Evolutionary conservation across 2,329 filamentous ascomycete species (phyloP).

Genomic region (Pseudodiploospora longispora): DNA sequence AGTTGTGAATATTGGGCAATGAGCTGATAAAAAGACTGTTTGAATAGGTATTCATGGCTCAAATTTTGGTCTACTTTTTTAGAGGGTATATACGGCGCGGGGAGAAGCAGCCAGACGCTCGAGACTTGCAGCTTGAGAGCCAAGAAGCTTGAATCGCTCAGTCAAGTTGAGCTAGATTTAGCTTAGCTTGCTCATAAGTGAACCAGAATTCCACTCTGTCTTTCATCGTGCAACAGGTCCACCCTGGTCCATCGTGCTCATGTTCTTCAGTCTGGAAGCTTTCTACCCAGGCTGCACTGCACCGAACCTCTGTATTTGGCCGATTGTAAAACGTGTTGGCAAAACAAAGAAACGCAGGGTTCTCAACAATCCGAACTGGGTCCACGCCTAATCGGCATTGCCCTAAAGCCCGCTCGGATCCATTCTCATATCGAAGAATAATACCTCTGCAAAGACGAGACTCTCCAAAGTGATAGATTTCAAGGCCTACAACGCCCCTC

Average conservation of each 20-base stretch:
- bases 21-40: neutral
- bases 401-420: neutral
- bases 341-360: neutral
- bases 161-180: too few species aligned
- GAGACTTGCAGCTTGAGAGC: neutral
- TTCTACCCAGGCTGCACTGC: neutral
- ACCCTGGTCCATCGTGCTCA: neutral
- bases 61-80: conserved; percentile 38
- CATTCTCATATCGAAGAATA: neutral
- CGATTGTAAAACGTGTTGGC: neutral
- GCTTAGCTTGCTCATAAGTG: too few species aligned
- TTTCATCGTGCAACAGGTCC: conserved; percentile 2
- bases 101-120: conserved; percentile 15
- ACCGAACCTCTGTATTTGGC: neutral
- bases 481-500: neutral
- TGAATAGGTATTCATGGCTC: conserved; percentile 32
- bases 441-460: neutral
- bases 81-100: conserved; percentile 31
- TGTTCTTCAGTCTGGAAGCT: neutral
- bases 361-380: neutral
- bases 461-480: neutral
- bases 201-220: neutral
- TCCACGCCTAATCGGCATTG: conserved; percentile 1
- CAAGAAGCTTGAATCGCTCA: too few species aligned
- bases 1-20: neutral